Percentiles rank a stretch among this genome's conserved stretches.
These are phyloP conservation scores for Exophiala bonariae DNA, from an alignment of 2,329 filamentous ascomycete species.

Conservation along the genomic window DNA sequence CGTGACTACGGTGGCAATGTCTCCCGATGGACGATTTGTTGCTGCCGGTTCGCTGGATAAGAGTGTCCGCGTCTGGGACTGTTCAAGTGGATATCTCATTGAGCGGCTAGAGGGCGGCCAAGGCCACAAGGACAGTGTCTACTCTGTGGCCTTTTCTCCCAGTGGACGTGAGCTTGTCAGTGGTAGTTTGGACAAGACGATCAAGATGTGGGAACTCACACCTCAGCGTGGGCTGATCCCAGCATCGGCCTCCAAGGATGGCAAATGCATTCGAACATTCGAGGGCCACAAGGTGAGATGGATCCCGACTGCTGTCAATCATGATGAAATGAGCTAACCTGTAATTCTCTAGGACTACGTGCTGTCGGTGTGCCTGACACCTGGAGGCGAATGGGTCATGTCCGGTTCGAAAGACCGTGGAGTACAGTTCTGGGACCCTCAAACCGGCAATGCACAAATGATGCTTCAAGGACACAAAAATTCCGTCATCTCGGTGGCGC, in stretches of 20 bases:
- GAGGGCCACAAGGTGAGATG: constrained; percentile 83
- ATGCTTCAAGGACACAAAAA: constrained; percentile 99
- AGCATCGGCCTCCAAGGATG: constrained; percentile 71
- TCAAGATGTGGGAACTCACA: constrained; percentile 97
- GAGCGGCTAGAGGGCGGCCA: constrained; percentile 90
- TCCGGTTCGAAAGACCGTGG: constrained; percentile 96
- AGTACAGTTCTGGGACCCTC: constrained; percentile 98
- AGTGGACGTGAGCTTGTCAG: constrained; percentile 91
- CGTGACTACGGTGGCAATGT: constrained; percentile 96
- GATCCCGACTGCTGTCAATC: background rate
- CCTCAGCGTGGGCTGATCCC: constrained; percentile 67
- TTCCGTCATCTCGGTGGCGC: constrained; percentile 95
- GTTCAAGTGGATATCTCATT: constrained; percentile 77
- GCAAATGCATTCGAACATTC: constrained; percentile 94
- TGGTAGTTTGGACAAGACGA: constrained; percentile 94
- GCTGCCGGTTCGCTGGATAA: constrained; percentile 95
- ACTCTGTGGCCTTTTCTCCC: constrained; percentile 93
- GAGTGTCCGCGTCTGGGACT: constrained; percentile 97
- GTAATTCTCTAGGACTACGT: constrained; percentile 76
- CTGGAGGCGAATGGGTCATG: constrained; percentile 92
- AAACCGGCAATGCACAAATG: constrained; percentile 88
- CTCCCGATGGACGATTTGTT: constrained; percentile 89
- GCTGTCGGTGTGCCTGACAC: constrained; percentile 89
- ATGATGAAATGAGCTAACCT: constrained; percentile 18
- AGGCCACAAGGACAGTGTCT: constrained; percentile 95